These are phyloP conservation scores for Flaveria bidentis DNA, from an alignment of 129 eudicot species.

Conservation along the genomic window DNA sequence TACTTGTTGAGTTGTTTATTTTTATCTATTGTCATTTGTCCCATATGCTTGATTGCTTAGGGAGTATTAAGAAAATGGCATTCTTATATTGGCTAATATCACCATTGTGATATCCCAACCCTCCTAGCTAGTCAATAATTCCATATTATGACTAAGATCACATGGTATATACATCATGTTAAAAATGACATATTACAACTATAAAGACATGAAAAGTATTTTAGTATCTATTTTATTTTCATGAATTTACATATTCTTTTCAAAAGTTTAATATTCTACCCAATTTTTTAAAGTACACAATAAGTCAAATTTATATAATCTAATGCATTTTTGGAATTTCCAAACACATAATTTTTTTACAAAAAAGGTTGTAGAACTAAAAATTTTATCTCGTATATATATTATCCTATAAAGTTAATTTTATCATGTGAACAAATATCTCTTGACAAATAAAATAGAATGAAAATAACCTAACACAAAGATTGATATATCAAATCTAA, in stretches of 20 bases:
- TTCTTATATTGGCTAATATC: too few species aligned
- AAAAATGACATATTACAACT: not conserved
- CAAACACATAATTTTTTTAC: not conserved
- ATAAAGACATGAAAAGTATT: not conserved
- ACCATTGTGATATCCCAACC: too few species aligned
- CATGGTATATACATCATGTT: not conserved
- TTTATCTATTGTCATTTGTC: not conserved
- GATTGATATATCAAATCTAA: conserved; percentile 10
- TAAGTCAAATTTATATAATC: not conserved
- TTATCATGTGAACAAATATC: too few species aligned
- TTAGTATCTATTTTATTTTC: not conserved
- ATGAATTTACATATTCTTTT: not conserved
- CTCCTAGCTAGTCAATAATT: not conserved
- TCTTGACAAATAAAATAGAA: not conserved
- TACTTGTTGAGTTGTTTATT: not conserved
- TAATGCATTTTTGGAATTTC: too few species aligned
- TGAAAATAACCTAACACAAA: not conserved
- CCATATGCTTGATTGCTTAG: not conserved
- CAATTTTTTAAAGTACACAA: not conserved
- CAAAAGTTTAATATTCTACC: not conserved
- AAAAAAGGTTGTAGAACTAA: too few species aligned
- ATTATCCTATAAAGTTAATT: too few species aligned
- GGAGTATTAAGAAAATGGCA: not conserved
- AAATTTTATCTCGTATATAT: too few species aligned
- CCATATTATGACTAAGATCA: not conserved